These are phyloP conservation scores for Capronia americana DNA, from an alignment of 2,329 filamentous ascomycete species.

Conservation along the genomic window DNA sequence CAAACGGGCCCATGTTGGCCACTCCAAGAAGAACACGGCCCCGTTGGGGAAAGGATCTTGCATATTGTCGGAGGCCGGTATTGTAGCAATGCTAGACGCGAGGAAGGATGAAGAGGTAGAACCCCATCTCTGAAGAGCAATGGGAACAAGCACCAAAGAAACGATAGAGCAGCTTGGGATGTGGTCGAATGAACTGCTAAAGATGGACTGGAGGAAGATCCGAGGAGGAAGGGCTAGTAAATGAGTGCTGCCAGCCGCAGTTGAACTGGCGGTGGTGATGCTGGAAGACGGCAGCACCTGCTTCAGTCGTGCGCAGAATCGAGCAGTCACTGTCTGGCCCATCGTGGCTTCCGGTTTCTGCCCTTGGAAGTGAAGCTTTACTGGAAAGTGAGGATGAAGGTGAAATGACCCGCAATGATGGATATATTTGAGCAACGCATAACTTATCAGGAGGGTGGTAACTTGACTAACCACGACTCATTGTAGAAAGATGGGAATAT, in stretches of 20 bases:
- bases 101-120: conserved; percentile 31
- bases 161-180: conserved; percentile 32
- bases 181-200: conserved; percentile 27
- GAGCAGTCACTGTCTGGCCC: conserved; percentile 20
- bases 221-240: conserved; percentile 10
- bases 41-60: conserved; percentile 18
- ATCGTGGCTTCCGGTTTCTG: conserved; percentile 17
- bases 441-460: background rate
- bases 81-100: conserved; percentile 29
- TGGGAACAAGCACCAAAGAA: conserved; percentile 29
- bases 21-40: conserved; percentile 34
- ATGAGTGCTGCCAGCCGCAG: conserved; percentile 5
- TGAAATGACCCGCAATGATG: background rate
- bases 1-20: conserved; percentile 39
- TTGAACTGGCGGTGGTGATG: conserved; percentile 14
- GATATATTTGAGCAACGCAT: background rate
- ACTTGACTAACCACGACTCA: conserved; percentile 1
- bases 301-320: conserved; percentile 21
- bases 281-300: conserved; percentile 26
- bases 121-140: conserved; percentile 35
- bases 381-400: background rate
- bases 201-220: conserved; percentile 25
- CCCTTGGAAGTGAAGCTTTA: background rate
- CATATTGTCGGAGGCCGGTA: conserved; percentile 31
- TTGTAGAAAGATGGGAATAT: background rate